Evolutionary conservation across 78 protist species (phyloP).

Genomic region (Capsaspora owczarzaki): DNA sequence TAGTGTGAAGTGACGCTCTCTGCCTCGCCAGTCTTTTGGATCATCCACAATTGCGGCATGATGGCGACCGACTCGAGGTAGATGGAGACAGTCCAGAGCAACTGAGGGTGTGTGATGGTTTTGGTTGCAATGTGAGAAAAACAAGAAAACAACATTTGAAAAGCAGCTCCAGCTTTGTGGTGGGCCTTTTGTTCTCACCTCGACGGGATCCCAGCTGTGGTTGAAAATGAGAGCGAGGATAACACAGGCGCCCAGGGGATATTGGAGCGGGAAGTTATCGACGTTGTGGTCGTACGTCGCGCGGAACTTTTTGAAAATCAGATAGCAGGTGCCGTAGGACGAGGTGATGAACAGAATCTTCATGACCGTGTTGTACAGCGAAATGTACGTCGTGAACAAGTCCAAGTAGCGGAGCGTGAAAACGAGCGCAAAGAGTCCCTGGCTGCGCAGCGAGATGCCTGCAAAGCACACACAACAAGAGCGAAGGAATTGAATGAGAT

Average conservation of each 20-base stretch:
- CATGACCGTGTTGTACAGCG: constrained; percentile 64
- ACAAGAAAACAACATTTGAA: too few relatives aligned
- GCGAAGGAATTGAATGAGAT: too few relatives aligned
- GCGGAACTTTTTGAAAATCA: constrained; percentile 46
- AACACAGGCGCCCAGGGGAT: constrained; percentile 49
- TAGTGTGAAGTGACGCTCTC: constrained; percentile 75
- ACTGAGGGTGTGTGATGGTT: constrained; percentile 30
- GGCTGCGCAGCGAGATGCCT: constrained; percentile 78
- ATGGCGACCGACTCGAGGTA: constrained; percentile 94
- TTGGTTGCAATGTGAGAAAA: too few relatives aligned
- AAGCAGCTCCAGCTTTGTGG: neutral
- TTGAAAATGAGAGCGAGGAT: constrained; percentile 55
- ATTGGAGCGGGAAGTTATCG: too few relatives aligned
- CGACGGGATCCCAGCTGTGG: neutral
- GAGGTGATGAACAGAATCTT: constrained; percentile 75
- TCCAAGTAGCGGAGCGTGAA: constrained; percentile 77
- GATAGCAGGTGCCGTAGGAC: constrained; percentile 52
- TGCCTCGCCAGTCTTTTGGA: constrained; percentile 64
- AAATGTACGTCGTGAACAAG: constrained; percentile 32
- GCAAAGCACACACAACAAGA: neutral
- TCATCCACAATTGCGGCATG: constrained; percentile 88
- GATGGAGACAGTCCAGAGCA: constrained; percentile 89
- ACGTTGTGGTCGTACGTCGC: constrained; percentile 62
- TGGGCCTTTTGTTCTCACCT: constrained; percentile 1
- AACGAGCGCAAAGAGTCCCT: constrained; percentile 64